Evolutionary conservation across 2,329 filamentous ascomycete genomes (phyloP).

Genomic region (Ploettnerulaceae sp.): DNA sequence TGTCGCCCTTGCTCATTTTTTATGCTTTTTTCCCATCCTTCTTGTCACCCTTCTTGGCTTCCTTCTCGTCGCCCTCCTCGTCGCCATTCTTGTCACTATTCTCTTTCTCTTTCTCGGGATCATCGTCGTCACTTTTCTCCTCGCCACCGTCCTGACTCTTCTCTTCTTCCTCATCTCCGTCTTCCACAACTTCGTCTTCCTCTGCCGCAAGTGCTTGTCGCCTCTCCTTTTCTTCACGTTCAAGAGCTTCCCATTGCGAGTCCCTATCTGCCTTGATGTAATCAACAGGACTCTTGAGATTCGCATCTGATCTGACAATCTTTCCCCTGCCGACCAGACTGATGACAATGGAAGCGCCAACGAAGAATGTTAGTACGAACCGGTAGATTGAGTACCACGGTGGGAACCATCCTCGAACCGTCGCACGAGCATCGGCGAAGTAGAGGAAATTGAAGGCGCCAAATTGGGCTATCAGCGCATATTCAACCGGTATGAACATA

Average conservation of each 20-base stretch:
- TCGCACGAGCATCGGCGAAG: slow-evolving; percentile 73
- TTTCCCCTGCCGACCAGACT: slow-evolving; percentile 79
- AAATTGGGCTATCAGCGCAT: slow-evolving; percentile 83
- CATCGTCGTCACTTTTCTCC: slow-evolving; percentile 40
- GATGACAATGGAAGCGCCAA: slow-evolving; percentile 75
- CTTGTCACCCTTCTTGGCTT: slow-evolving; percentile 11
- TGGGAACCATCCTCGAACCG: slow-evolving; percentile 72
- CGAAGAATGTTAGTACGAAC: slow-evolving; percentile 86
- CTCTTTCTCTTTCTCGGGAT: slow-evolving; percentile 11
- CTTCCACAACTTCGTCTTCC: slow-evolving; percentile 18
- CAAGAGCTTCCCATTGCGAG: slow-evolving; percentile 29
- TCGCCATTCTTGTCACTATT: too few relatives aligned
- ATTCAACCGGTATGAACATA: slow-evolving; percentile 75
- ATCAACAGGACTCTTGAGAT: slow-evolving; percentile 30
- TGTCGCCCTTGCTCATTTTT: too few relatives aligned
- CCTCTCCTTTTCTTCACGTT: slow-evolving; percentile 30
- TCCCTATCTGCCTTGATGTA: slow-evolving; percentile 30
- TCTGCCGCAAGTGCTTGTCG: slow-evolving; percentile 13
- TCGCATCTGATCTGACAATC: slow-evolving; percentile 30
- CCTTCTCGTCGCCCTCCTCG: slow-evolving; percentile 10
- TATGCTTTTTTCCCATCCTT: too few relatives aligned
- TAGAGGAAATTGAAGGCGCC: slow-evolving; percentile 79
- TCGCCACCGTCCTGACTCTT: slow-evolving; percentile 24
- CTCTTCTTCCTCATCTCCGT: slow-evolving; percentile 12
- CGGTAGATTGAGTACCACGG: slow-evolving; percentile 85